Percentiles rank a stretch among this genome's conserved stretches.
Evolutionary conservation across 768 basidiomycete genomes (phyloP).

Genomic region (Mycena amicta): DNA sequence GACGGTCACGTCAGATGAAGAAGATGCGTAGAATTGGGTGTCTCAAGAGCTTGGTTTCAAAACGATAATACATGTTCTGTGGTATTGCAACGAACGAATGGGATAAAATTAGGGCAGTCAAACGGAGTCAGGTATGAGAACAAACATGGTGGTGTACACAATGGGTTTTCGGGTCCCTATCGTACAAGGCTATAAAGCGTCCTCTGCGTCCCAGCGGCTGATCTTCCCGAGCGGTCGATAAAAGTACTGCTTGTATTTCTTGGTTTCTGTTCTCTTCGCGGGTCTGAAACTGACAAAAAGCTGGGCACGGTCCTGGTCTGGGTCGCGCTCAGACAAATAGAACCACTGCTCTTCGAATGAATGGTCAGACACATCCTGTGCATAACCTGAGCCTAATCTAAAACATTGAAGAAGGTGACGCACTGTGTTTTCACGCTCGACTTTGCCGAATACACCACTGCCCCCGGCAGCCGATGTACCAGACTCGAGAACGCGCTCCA

Average conservation of each 20-base stretch:
- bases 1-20: not conserved
- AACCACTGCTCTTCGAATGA: conserved; percentile 72
- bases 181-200: conserved; percentile 44
- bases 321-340: conserved; percentile 72
- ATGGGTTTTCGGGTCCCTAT: not conserved
- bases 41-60: not conserved
- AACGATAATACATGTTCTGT: no score
- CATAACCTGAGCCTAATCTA: conserved; percentile 3
- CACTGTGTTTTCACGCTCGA: conserved; percentile 66
- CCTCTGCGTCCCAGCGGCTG: conserved; percentile 74
- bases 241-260: conserved; percentile 87
- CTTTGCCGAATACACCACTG: conserved; percentile 71
- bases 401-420: conserved; percentile 23
- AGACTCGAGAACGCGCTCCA: conserved; percentile 51
- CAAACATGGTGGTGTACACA: conserved; percentile 15
- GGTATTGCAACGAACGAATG: not conserved
- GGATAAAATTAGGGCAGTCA: not conserved
- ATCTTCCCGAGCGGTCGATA: conserved; percentile 75
- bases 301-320: conserved; percentile 69
- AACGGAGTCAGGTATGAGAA: not conserved
- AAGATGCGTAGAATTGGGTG: not conserved
- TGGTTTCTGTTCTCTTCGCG: conserved; percentile 74
- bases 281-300: conserved; percentile 67
- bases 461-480: conserved; percentile 43
- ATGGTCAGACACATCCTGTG: conserved; percentile 50